Conservation (phyloP, 495 filamentous ascomycete genomes). For the Podospora conica region DNA sequence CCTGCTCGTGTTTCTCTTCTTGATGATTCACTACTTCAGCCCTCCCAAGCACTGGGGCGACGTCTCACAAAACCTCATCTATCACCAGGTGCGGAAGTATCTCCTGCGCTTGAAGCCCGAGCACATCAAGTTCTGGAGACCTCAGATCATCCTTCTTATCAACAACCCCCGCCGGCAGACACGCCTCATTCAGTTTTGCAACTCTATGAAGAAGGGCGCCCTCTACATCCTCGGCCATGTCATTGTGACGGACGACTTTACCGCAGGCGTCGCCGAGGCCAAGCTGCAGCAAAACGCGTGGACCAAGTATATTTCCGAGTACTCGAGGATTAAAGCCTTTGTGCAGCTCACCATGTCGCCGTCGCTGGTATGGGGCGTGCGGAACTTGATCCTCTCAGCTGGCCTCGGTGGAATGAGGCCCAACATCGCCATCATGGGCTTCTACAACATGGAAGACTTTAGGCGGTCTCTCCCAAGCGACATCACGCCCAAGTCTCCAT, state of each 20-base stretch:
- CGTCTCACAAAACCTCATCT: constrained; percentile 83
- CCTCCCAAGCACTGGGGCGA: constrained; percentile 88
- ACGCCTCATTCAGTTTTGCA: constrained; percentile 83
- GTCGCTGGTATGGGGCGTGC: constrained; percentile 74
- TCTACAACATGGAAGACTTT: constrained; percentile 70
- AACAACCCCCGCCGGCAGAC: constrained; percentile 73
- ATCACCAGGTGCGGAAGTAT: constrained; percentile 88
- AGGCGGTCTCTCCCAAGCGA: constrained; percentile 40
- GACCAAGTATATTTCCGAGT: constrained; percentile 76
- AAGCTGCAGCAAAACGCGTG: constrained; percentile 73
- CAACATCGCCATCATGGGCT: constrained; percentile 74
- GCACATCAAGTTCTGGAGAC: constrained; percentile 89
- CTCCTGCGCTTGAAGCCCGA: constrained; percentile 74
- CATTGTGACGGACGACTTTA: constrained; percentile 78
- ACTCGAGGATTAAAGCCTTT: constrained; percentile 83
- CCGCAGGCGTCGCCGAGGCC: constrained; percentile 69
- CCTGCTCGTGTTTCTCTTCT: constrained; percentile 66
- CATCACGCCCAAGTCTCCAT: constrained; percentile 29
- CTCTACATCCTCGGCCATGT: constrained; percentile 84
- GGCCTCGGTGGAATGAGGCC: constrained; percentile 87
- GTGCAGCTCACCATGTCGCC: constrained; percentile 80
- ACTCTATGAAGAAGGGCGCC: constrained; percentile 81
- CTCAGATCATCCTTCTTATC: constrained; percentile 76
- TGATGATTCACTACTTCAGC: constrained; percentile 77
- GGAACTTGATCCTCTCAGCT: constrained; percentile 74